Evolutionary conservation across 495 filamentous ascomycete species (phyloP).

Genomic region (Penicillium simplicissimum): DNA sequence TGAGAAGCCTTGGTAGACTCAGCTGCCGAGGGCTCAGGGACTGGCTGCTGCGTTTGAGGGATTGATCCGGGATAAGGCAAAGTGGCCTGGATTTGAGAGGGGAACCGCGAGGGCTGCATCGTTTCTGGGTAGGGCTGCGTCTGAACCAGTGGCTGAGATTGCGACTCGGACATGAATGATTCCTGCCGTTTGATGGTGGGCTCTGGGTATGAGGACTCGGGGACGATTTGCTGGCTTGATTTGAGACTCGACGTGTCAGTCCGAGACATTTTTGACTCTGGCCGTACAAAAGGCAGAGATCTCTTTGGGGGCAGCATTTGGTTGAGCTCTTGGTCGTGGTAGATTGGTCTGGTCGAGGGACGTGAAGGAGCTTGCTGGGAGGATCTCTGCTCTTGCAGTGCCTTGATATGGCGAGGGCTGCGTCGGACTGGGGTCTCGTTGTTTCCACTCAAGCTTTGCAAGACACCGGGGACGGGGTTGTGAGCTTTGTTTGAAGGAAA

Average conservation of each 20-base stretch:
- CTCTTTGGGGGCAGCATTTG: slow-evolving; percentile 49
- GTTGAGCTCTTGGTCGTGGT: slow-evolving; percentile 33
- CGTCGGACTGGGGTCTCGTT: neutral
- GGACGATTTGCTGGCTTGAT: slow-evolving; percentile 1
- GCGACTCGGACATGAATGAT: slow-evolving; percentile 11
- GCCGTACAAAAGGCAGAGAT: slow-evolving; percentile 43
- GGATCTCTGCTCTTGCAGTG: neutral
- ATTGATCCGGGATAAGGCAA: neutral
- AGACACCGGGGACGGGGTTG: neutral
- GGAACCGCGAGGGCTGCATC: neutral
- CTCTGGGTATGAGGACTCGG: slow-evolving; percentile 5
- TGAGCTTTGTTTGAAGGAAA: slow-evolving; percentile 13
- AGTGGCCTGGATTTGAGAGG: slow-evolving; percentile 3
- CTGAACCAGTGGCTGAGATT: slow-evolving; percentile 9
- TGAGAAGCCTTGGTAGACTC: neutral
- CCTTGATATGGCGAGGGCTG: neutral
- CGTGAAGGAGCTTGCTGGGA: slow-evolving; percentile 13
- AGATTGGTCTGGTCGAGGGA: slow-evolving; percentile 21
- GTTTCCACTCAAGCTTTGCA: neutral
- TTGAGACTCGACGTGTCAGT: neutral
- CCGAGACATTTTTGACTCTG: slow-evolving; percentile 23
- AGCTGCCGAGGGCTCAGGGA: neutral
- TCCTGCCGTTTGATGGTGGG: neutral
- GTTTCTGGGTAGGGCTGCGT: slow-evolving; percentile 14
- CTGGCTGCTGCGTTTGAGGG: neutral